phyloP scores from a whole-genome alignment of 2,329 filamentous ascomycete species.

The Penicillium olsonii region DNA sequence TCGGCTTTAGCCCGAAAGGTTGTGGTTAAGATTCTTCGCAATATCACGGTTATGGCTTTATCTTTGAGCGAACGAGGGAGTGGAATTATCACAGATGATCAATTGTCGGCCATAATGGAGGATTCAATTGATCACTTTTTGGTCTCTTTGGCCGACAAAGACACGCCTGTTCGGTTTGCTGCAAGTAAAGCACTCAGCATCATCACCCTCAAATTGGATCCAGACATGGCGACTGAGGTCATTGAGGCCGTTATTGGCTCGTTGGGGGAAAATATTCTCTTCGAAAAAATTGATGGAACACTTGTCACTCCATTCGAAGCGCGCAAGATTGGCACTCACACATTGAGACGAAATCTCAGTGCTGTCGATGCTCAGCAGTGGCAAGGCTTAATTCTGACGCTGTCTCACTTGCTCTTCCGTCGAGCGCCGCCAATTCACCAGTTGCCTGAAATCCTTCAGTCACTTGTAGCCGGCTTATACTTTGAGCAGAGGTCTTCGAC shows the following conservation, averaged over 20 bases:
- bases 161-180: slow-evolving; percentile 86
- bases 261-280: slow-evolving; percentile 63
- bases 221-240: slow-evolving; percentile 81
- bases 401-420: slow-evolving; percentile 84
- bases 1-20: slow-evolving; percentile 81
- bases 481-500: slow-evolving; percentile 88
- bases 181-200: slow-evolving; percentile 91
- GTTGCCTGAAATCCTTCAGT: slow-evolving; percentile 72
- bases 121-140: slow-evolving; percentile 80
- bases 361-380: slow-evolving; percentile 80
- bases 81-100: slow-evolving; percentile 30
- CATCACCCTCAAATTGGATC: slow-evolving; percentile 75
- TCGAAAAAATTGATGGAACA: slow-evolving; percentile 49
- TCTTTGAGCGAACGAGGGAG: slow-evolving; percentile 47
- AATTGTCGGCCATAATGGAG: slow-evolving; percentile 64
- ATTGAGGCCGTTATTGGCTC: slow-evolving; percentile 80
- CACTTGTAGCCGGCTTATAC: slow-evolving; percentile 74
- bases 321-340: slow-evolving; percentile 36
- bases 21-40: slow-evolving; percentile 80
- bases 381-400: slow-evolving; percentile 87
- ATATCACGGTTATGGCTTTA: slow-evolving; percentile 68
- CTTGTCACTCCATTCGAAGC: slow-evolving; percentile 40
- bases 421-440: slow-evolving; percentile 72
- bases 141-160: slow-evolving; percentile 76
- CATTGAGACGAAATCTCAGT: slow-evolving; percentile 60